Percentiles rank a stretch among this genome's conserved stretches.
Evolutionary conservation across 2,329 filamentous ascomycete genomes (phyloP).

Genomic region (Raffaelea deltoideospora): DNA sequence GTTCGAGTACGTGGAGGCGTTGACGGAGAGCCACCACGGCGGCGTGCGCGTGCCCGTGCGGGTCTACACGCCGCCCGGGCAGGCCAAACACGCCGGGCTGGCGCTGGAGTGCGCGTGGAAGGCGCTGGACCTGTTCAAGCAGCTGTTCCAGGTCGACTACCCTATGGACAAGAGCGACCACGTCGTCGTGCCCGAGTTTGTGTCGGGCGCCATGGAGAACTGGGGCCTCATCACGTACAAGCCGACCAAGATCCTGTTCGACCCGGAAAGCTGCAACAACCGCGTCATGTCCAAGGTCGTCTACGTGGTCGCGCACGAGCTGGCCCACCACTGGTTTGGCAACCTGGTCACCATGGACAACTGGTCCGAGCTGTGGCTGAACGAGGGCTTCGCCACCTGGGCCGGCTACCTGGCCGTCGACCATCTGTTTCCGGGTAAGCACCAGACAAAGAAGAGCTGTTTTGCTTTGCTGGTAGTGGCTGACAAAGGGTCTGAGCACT

Average conservation of each 20-base stretch:
- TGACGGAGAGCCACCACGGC: conserved; percentile 77
- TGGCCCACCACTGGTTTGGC: conserved; percentile 96
- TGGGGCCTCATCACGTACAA: conserved; percentile 93
- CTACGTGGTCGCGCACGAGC: conserved; percentile 44
- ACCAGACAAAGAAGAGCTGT: too few relatives aligned
- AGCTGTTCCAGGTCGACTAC: conserved; percentile 85
- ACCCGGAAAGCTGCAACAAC: conserved; percentile 78
- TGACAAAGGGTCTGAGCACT: too few relatives aligned
- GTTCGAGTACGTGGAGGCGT: conserved; percentile 88
- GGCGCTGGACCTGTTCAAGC: conserved; percentile 89
- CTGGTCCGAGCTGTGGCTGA: conserved; percentile 93
- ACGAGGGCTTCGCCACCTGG: conserved; percentile 96
- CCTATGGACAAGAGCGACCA: conserved; percentile 83
- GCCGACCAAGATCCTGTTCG: conserved; percentile 84
- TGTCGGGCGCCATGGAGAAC: conserved; percentile 76
- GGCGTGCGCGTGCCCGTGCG: conserved; percentile 83
- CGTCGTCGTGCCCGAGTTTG: conserved; percentile 89
- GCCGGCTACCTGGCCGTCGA: conserved; percentile 89
- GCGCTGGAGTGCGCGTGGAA: conserved; percentile 82
- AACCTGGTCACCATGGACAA: conserved; percentile 97
- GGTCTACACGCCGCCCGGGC: conserved; percentile 83
- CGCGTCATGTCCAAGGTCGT: conserved; percentile 79
- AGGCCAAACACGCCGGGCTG: conserved; percentile 80
- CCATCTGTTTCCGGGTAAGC: conserved; percentile 57
- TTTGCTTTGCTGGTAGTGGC: too few relatives aligned